Percentiles rank a stretch among this genome's conserved stretches.
These are phyloP conservation scores for Aspergillus sp. DNA, from an alignment of 2,329 filamentous ascomycete species.

Conservation along the genomic window DNA sequence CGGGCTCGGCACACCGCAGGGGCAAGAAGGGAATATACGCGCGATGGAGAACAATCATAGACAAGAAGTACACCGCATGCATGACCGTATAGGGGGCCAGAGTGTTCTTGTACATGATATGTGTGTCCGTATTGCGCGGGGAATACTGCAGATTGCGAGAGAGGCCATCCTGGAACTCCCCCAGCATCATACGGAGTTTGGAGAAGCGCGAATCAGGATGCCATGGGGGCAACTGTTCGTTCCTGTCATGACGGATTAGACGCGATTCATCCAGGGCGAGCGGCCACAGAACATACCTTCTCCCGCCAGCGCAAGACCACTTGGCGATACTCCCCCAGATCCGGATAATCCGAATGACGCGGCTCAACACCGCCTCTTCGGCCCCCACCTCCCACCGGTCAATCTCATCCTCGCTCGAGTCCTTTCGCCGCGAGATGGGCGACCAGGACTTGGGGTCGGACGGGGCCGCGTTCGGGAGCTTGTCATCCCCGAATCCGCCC, in stretches of 20 bases:
- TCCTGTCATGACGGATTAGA: conserved; percentile 27
- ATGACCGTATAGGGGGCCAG: conserved; percentile 56
- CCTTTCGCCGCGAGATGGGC: conserved; percentile 37
- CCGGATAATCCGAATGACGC: conserved; percentile 55
- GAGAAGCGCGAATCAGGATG: conserved; percentile 50
- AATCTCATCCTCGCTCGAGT: conserved; percentile 43
- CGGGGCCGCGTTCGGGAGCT: conserved; percentile 32
- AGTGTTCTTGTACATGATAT: conserved; percentile 52
- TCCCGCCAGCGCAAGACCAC: conserved; percentile 56
- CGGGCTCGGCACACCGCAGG: conserved; percentile 48
- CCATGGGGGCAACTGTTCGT: conserved; percentile 54
- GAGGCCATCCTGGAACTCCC: conserved; percentile 51
- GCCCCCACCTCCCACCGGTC: conserved; percentile 54
- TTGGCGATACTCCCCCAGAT: conserved; percentile 56
- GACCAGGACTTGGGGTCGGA: conserved; percentile 40
- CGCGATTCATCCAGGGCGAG: background rate
- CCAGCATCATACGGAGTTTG: conserved; percentile 45
- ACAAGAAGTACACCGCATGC: conserved; percentile 55
- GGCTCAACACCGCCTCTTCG: conserved; percentile 54
- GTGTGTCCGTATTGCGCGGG: conserved; percentile 52
- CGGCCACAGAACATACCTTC: conserved; percentile 41
- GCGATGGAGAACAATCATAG: conserved; percentile 55
- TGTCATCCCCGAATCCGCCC: conserved; percentile 38
- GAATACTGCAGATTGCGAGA: conserved; percentile 54
- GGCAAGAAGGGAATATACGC: conserved; percentile 57